These are phyloP conservation scores for Dactylonectria estremocensis DNA, from an alignment of 2,329 filamentous ascomycete genomes.

Conservation along the genomic window DNA sequence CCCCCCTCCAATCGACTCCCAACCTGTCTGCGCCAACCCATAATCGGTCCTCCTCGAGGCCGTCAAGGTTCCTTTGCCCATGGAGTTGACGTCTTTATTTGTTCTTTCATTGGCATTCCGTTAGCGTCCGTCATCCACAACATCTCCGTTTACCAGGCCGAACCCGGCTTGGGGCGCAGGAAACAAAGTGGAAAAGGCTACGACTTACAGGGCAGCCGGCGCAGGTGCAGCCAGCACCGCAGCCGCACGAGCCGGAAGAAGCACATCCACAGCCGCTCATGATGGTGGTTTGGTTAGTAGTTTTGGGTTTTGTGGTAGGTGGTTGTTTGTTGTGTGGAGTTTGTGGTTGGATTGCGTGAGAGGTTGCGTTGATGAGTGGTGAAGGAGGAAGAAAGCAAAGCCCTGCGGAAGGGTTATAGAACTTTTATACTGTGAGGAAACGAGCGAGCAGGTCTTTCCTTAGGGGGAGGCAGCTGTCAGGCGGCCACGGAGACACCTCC, in stretches of 20 bases:
- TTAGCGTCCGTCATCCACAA: conserved; percentile 25
- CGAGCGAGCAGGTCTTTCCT: neutral
- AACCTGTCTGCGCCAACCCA: conserved; percentile 24
- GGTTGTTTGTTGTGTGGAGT: neutral
- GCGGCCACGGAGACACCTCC: neutral
- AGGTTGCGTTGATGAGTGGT: conserved; percentile 22
- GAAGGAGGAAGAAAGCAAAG: conserved; percentile 1
- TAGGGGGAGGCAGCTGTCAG: neutral
- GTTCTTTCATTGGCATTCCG: conserved; percentile 48
- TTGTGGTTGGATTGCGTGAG: conserved; percentile 15
- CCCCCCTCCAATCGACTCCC: conserved; percentile 23
- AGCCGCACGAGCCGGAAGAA: conserved; percentile 59
- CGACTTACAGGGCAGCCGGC: conserved; percentile 60
- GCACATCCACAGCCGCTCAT: conserved; percentile 62
- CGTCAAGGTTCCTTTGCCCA: conserved; percentile 46
- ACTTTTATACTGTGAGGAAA: conserved; percentile 5
- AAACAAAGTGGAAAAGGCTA: neutral
- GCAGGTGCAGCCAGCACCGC: conserved; percentile 61
- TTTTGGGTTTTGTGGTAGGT: conserved; percentile 5
- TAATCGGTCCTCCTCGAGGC: conserved; percentile 21
- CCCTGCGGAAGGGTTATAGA: neutral
- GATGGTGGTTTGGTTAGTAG: conserved; percentile 45
- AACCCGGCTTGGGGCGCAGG: conserved; percentile 16
- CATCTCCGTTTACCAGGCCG: conserved; percentile 20
- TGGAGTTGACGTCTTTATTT: conserved; percentile 44